Evolutionary conservation across 176 grass and related monocot genomes (phyloP).

Genomic region (Thalia dealbata): DNA sequence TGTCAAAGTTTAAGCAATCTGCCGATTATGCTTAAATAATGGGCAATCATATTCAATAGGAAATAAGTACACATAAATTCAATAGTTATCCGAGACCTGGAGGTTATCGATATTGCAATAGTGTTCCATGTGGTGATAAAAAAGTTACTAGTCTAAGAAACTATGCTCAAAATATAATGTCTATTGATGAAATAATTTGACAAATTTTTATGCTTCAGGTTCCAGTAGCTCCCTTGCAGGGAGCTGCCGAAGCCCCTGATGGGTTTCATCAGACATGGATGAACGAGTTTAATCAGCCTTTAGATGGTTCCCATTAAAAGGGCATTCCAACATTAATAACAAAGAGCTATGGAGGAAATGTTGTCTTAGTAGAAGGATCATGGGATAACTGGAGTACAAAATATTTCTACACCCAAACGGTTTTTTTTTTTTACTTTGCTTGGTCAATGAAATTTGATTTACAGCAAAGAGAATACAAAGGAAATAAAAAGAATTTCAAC

Average conservation of each 20-base stretch:
- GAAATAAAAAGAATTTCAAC: background rate
- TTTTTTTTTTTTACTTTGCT: background rate
- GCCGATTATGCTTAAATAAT: background rate
- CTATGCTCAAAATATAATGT: background rate
- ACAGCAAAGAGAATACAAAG: conserved; percentile 1
- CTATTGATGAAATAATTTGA: conserved; percentile 2
- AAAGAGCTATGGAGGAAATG: conserved; percentile 78
- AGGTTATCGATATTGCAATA: background rate
- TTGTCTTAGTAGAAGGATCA: conserved; percentile 83
- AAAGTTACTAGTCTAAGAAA: background rate
- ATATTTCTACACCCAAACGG: conserved; percentile 15
- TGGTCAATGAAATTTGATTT: conserved; percentile 10
- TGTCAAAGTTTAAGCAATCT: background rate
- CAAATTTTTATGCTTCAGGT: conserved; percentile 47
- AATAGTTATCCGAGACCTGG: background rate
- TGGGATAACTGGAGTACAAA: conserved; percentile 98
- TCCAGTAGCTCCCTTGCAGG: conserved; percentile 76
- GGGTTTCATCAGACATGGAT: conserved; percentile 62
- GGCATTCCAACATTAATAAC: conserved; percentile 88
- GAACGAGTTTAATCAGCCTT: conserved; percentile 49
- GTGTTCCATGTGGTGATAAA: background rate
- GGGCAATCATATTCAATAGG: background rate
- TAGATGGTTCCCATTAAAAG: conserved; percentile 46
- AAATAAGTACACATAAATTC: background rate
- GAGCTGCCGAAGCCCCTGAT: conserved; percentile 47